Base-by-base conservation (phyloP, 306 rosid genomes). In the apple (Malus domestica) region DNA sequence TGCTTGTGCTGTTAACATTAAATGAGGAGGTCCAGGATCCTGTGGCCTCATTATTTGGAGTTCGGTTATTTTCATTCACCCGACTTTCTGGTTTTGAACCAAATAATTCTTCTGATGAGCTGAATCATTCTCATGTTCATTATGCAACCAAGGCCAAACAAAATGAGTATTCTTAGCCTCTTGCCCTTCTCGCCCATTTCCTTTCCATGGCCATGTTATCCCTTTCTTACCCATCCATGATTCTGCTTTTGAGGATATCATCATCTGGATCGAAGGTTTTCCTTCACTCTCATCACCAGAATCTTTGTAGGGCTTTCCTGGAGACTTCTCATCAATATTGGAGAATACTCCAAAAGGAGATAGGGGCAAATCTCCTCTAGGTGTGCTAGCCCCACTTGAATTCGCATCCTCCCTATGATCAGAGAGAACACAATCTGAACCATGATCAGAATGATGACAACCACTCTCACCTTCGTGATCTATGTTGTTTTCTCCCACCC, bases 361-460 rank as follows among this genome's bases (percentile, higher is more conserved):
- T 32, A 82, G 93, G 20, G 73, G 72, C 61, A 87, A 54, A 74
- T 96, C 99, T 46, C 89, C 98, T 70, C 97, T 88, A 30, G 98
- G 96, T 6, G 99, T 96, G 85, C 94, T 89, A 78, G 96, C 98
- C 82, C 96, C 98, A 70, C 99, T 96, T 22, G 98, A 96, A 87
- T 77, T 88, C 40, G 89, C 98, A 79, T 96, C 99, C 68, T 95
- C 99, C 83, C 92, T 83, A 38, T 84, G 88, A 68, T 94, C 97
- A 16, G 71, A 78, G 68, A 81, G 60, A 85, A 75, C 78, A 44
- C 81, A 72, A 65, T 90, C 97, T 45, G 80, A 79, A 64, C 88
- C 77, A 79, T 80, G 96, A 76, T 89, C 97, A 79, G 90, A 89
- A 63, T 88, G 86, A 78, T 82, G 89, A 78, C 89, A 67, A 75